A percentile compares a stretch with the other conserved stretches of the same genome.
These are phyloP conservation scores for Marvania coccoides DNA, from an alignment of 139 green algal genomes.

Conservation along the genomic window DNA sequence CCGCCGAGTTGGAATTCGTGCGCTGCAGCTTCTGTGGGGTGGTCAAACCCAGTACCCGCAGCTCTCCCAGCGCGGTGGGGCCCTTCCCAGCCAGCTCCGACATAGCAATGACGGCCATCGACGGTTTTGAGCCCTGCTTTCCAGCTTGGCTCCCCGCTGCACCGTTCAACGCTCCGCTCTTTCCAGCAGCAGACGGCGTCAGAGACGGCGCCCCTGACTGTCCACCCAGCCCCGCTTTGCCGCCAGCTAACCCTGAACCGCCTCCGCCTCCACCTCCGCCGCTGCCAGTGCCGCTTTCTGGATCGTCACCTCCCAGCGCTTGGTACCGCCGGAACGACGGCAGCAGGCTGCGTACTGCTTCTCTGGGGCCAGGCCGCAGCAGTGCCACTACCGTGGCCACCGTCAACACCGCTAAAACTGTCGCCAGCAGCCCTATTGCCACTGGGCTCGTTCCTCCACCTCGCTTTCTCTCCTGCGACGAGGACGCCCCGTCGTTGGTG, in stretches of 20 bases:
- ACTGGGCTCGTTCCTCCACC: background rate
- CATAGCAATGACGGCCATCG: background rate
- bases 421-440: conserved; percentile 4
- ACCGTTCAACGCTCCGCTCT: background rate
- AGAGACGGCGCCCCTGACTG: too few relatives aligned
- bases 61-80: background rate
- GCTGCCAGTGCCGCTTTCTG: background rate
- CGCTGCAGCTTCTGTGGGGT: conserved; percentile 16
- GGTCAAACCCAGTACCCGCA: background rate
- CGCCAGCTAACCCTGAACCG: too few relatives aligned
- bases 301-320: background rate
- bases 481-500: background rate
- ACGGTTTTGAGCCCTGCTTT: background rate
- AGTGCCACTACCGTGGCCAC: conserved; percentile 1
- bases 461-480: background rate
- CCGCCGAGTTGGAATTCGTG: background rate
- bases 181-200: background rate
- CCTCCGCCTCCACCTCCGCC: background rate
- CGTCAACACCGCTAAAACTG: background rate
- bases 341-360: background rate
- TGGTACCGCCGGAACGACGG: background rate
- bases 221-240: too few relatives aligned
- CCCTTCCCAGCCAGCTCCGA: background rate
- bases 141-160: background rate
- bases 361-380: background rate